These are phyloP conservation scores for Globisporangium okanoganense DNA, from an alignment of 352 stramenopile genomes.

Conservation along the genomic window DNA sequence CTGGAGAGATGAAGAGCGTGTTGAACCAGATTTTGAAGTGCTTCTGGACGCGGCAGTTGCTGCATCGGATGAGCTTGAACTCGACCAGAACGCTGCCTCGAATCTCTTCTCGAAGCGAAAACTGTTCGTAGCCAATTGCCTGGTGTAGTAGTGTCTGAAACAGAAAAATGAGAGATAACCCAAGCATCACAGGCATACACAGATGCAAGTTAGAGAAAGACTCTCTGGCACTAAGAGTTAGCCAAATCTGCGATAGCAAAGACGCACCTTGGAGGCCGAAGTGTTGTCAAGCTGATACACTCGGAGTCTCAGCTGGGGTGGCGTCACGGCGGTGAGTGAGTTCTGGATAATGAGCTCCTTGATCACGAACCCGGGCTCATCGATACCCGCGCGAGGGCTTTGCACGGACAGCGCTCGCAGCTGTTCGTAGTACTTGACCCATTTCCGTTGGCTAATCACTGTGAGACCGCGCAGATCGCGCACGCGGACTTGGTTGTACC, in stretches of 20 bases:
- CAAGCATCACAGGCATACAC: background rate
- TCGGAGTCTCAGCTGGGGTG: slow-evolving; percentile 34
- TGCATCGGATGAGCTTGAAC: slow-evolving; percentile 37
- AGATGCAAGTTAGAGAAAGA: background rate
- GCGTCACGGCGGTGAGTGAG: slow-evolving; percentile 12
- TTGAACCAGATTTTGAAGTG: slow-evolving; percentile 80
- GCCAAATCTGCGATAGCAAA: background rate
- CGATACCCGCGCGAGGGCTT: background rate
- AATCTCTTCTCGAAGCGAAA: slow-evolving; percentile 39
- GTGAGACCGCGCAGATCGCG: slow-evolving; percentile 53
- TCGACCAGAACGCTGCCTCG: slow-evolving; percentile 56
- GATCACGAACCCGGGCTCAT: slow-evolving; percentile 7
- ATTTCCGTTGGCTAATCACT: slow-evolving; percentile 66
- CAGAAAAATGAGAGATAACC: background rate
- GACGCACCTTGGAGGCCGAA: slow-evolving; percentile 23
- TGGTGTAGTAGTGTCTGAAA: slow-evolving; percentile 34
- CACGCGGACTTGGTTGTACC: slow-evolving; percentile 66
- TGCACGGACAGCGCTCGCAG: background rate
- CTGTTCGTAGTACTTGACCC: slow-evolving; percentile 63
- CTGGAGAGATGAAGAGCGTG: slow-evolving; percentile 39
- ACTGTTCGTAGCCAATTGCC: slow-evolving; percentile 45
- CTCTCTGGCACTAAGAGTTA: background rate
- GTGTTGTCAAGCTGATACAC: slow-evolving; percentile 33
- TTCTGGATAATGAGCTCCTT: slow-evolving; percentile 12
- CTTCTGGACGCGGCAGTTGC: slow-evolving; percentile 43